Conservation (phyloP, 176 grass and related monocot genomes). For the Olyra latifolia region DNA sequence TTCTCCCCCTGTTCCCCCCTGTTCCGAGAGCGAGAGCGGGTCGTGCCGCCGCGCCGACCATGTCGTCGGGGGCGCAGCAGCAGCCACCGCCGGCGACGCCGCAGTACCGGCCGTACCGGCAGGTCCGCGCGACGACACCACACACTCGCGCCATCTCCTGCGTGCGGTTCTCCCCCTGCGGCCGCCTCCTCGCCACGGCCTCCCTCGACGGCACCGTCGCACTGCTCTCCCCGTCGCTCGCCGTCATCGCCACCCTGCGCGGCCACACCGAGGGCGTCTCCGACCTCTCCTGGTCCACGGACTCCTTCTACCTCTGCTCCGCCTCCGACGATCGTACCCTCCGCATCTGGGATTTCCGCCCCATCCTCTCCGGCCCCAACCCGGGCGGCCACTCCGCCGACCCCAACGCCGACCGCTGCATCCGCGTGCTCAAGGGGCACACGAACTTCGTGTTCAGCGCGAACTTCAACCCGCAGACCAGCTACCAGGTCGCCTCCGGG, state of each 20-base stretch:
- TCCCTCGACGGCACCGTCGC: conserved; percentile 80
- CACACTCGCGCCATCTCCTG: conserved; percentile 77
- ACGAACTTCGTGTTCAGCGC: conserved; percentile 76
- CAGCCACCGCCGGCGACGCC: conserved; percentile 30
- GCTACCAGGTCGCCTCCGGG: conserved; percentile 68
- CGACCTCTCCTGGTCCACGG: conserved; percentile 83
- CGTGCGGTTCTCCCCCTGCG: conserved; percentile 93
- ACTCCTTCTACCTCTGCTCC: conserved; percentile 86
- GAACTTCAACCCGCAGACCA: conserved; percentile 89
- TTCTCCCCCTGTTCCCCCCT: background rate
- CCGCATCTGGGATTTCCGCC: conserved; percentile 75
- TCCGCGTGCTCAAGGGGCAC: conserved; percentile 74
- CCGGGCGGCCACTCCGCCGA: background rate
- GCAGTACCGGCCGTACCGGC: conserved; percentile 63
- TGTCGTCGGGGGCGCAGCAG: conserved; percentile 41
- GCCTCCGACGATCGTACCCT: conserved; percentile 84
- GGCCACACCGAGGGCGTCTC: conserved; percentile 76
- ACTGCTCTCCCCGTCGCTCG: conserved; percentile 63
- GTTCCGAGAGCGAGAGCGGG: background rate
- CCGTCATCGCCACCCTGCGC: conserved; percentile 51
- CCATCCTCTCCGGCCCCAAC: conserved; percentile 42
- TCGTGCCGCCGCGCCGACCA: background rate
- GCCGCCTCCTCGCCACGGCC: conserved; percentile 73
- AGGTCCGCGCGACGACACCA: conserved; percentile 40
- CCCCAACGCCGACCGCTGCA: conserved; percentile 51